Base-by-base conservation (phyloP, 2,329 filamentous ascomycete species). In the Calonectria henricotiae region DNA sequence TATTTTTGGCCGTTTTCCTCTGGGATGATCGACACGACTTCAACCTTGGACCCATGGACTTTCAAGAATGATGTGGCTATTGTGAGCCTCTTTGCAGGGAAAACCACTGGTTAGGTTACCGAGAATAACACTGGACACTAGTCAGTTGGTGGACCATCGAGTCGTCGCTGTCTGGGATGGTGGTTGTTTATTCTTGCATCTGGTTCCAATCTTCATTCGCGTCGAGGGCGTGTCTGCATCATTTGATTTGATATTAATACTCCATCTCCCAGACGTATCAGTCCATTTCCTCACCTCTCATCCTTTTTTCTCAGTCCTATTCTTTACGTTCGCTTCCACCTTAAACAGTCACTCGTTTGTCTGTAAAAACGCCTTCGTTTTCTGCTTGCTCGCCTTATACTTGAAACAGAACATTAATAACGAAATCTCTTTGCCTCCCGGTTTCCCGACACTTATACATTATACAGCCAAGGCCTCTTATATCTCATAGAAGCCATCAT, bases 401-500 rank as follows among this genome's bases (percentile, higher is more conserved):
- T 47, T 43, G 17, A 27, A 62, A 68, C n/a, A 47, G 30, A 55
- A 61, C 27, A 25, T 17, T n/a, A 30, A 32, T 25, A 30, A 58
- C 47, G 55, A 49, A 20, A 61, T 68, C 60, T 46, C 46, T 54
- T 46, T 58, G 44, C 55, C 65, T 44, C 37, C 62, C 27, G 27
- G 27, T 30, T 61, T 67, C 65, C 55, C 55, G 46, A 55, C 46
- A 25, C 20, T 30, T 23, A 35, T 3, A 12, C 20, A 60, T 35
- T 35, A 35, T 9, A 1, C 25, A 17, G 11, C 37, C 37, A 39
- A 5, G 8, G 9, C 8, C 17, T 15, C 17, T 9, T 27, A 20
- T 27, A 51, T 51, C 13, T 51, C 17, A 27, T 51, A n/a, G 2
- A 15, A 51, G 25, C 44, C 71, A 78, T 62, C 27, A 83, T 83